Conservation (phyloP, 768 basidiomycete species). For the Suillus cothurnatus region DNA sequence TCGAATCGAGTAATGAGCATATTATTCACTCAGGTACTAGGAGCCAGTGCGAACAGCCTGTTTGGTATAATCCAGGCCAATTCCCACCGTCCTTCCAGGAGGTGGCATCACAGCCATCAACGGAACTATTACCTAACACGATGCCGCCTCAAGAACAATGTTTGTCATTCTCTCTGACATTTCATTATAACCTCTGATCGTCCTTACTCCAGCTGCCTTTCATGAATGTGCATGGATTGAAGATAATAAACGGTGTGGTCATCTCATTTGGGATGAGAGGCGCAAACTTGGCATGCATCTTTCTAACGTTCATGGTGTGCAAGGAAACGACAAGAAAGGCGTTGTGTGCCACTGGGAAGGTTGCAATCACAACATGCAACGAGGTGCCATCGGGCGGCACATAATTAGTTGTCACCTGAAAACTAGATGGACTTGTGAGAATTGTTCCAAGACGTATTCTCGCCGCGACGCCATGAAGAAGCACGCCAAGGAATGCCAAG, state of each 20-base stretch:
- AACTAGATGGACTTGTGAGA: conserved; percentile 21
- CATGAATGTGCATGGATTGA: conserved; percentile 27
- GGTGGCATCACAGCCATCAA: not conserved
- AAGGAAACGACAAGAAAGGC: conserved; percentile 20
- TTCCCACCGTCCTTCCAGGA: not conserved
- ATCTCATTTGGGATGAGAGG: conserved; percentile 18
- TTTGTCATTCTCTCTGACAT: not conserved
- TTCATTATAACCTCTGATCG: not conserved
- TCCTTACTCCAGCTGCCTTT: not conserved
- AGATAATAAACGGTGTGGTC: conserved; percentile 22
- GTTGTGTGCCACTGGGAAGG: conserved; percentile 24
- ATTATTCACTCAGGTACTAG: not conserved
- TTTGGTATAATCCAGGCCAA: not conserved
- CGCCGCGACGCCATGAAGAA: conserved; percentile 27
- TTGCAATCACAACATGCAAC: conserved; percentile 28
- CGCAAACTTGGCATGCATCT: conserved; percentile 29
- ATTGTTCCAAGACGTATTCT: conserved; percentile 29
- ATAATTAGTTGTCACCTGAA: conserved; percentile 25
- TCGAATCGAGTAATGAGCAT: not conserved
- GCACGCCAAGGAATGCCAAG: conserved; percentile 30
- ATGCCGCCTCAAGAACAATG: not conserved
- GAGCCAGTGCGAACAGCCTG: not conserved
- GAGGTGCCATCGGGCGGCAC: conserved; percentile 28
- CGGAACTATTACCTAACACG: conserved; percentile 6
- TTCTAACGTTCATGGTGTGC: conserved; percentile 18